Conservation (phyloP, 805 yeast species). For the Candida sonorensis region DNA sequence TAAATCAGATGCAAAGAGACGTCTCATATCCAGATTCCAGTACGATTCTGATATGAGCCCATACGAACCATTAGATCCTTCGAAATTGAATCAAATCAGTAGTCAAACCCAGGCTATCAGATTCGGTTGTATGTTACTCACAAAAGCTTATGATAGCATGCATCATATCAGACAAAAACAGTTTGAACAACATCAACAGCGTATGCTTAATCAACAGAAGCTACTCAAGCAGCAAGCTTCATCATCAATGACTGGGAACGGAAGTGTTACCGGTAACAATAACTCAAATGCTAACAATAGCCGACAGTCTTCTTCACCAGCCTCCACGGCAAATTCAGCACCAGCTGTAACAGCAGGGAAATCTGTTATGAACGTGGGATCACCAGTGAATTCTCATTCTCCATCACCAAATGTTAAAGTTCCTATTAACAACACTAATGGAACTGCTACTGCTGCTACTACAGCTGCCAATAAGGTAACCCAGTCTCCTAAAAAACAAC, state of each 20-base stretch:
- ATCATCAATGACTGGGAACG: no score
- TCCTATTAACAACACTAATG: no score
- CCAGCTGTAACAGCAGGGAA: no score
- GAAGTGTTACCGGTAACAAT: no score
- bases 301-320: no score
- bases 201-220: slow-evolving; percentile 23
- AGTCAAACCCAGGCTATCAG: slow-evolving; percentile 84
- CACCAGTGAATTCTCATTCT: no score
- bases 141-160: slow-evolving; percentile 84
- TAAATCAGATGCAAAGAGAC: slow-evolving; percentile 24
- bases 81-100: slow-evolving; percentile 72
- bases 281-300: no score
- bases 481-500: no score
- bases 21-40: slow-evolving; percentile 43
- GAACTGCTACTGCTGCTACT: slow-evolving; percentile 1
- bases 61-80: slow-evolving; percentile 67
- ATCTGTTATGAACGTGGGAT: no score
- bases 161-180: slow-evolving; percentile 65
- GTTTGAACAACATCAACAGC: slow-evolving; percentile 36
- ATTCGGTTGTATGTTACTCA: slow-evolving; percentile 84
- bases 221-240: slow-evolving; percentile 30
- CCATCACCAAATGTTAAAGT: neutral
- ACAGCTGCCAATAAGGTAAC: no score
- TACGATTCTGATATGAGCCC: slow-evolving; percentile 39
- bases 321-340: slow-evolving; percentile 10